Conservation (phyloP, 495 filamentous ascomycete genomes). For the Aspergillus sparsus region DNA sequence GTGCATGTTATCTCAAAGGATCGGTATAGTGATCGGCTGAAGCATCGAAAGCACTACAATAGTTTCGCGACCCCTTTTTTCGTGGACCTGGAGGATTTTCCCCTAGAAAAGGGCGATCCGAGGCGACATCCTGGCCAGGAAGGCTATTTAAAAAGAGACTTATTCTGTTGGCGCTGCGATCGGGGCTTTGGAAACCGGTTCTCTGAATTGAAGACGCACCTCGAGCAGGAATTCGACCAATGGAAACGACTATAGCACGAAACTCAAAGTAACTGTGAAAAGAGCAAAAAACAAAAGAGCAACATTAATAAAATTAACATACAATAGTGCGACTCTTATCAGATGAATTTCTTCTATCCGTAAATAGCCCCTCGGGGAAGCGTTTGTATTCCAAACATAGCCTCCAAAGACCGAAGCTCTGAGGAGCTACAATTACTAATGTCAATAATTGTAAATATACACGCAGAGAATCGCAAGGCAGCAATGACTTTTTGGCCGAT, state of each 20-base stretch:
- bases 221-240: conserved; percentile 74
- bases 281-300: no score
- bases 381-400: conserved; percentile 19
- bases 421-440: conserved; percentile 20
- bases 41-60: conserved; percentile 88
- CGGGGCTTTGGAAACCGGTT: conserved; percentile 72
- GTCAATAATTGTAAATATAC: conserved; percentile 37
- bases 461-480: conserved; percentile 27
- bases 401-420: conserved; percentile 11
- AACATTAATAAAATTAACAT: no score
- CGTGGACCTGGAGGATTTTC: conserved; percentile 77
- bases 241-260: conserved; percentile 67
- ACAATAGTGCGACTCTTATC: no score
- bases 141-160: conserved; percentile 60
- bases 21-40: conserved; percentile 65
- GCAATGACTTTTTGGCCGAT: conserved; percentile 17
- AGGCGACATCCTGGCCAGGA: conserved; percentile 55
- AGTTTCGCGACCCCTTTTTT: conserved; percentile 90
- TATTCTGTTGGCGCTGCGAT: conserved; percentile 86
- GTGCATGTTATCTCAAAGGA: conserved; percentile 83
- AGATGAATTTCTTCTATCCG: not conserved
- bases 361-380: not conserved
- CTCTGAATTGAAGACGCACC: conserved; percentile 72
- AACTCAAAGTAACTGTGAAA: no score
- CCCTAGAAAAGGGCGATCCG: conserved; percentile 62